Conservation (phyloP, 345 rosid species). For the Brassica cretica region DNA sequence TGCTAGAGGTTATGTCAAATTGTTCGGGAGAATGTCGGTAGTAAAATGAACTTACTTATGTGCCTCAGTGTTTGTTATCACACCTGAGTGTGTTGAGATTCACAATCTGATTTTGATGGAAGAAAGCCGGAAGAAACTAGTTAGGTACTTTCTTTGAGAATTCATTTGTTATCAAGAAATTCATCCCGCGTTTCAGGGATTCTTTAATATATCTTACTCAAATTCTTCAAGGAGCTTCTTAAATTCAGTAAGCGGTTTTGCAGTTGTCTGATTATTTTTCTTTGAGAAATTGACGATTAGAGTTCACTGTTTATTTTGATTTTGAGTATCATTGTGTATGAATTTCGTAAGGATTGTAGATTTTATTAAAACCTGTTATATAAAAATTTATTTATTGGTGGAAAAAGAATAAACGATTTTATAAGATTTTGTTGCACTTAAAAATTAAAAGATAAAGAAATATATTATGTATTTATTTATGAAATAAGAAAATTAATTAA, state of each 20-base stretch:
- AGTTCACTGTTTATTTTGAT: too few species aligned
- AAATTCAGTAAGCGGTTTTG: background rate
- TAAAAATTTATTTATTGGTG: too few species aligned
- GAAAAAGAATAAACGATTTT: too few species aligned
- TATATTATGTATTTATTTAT: too few species aligned
- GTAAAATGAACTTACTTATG: background rate
- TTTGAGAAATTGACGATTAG: too few species aligned
- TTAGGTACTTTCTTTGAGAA: background rate
- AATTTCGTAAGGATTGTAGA: too few species aligned
- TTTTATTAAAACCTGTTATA: too few species aligned
- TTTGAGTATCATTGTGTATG: too few species aligned
- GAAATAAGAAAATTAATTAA: too few species aligned
- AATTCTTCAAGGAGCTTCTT: background rate
- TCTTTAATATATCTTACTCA: background rate
- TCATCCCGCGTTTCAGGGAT: background rate
- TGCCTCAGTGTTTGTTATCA: background rate
- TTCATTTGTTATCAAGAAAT: too few species aligned
- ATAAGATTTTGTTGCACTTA: too few species aligned
- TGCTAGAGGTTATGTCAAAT: slow-evolving; percentile 69
- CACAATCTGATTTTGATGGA: background rate
- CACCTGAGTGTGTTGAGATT: background rate
- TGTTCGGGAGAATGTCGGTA: slow-evolving; percentile 71
- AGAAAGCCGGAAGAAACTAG: background rate
- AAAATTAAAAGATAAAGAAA: too few species aligned
- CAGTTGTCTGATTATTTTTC: background rate